Evolutionary conservation across 257 asterid species (phyloP).

Genomic region (Forsythia viridissima): DNA sequence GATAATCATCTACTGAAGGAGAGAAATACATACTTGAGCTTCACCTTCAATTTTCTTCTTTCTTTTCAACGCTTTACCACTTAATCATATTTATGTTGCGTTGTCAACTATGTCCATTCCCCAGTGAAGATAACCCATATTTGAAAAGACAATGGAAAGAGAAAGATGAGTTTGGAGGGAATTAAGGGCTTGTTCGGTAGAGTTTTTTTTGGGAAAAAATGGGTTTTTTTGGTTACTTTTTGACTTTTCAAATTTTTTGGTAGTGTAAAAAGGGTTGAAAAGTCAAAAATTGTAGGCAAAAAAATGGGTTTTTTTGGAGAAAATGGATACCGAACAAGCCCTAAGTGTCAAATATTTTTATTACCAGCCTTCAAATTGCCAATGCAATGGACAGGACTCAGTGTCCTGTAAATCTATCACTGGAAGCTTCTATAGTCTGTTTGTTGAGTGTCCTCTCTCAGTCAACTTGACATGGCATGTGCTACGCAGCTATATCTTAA

Average conservation of each 20-base stretch:
- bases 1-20: background rate
- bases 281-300: too few species aligned
- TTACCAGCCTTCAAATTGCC: background rate
- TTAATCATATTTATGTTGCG: background rate
- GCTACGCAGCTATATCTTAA: background rate
- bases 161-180: background rate
- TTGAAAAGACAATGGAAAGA: background rate
- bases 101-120: background rate
- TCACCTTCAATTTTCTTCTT: background rate
- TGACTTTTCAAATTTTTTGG: too few species aligned
- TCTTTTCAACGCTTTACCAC: background rate
- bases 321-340: too few species aligned
- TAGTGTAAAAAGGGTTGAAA: too few species aligned
- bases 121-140: background rate
- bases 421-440: background rate
- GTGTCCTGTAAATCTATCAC: slow-evolving; percentile 8
- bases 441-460: background rate
- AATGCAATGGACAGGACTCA: background rate
- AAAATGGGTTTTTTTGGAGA: too few species aligned
- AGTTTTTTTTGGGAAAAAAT: too few species aligned
- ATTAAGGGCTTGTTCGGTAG: too few species aligned
- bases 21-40: background rate
- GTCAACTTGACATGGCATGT: background rate
- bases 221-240: too few species aligned
- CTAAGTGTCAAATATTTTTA: background rate